These are phyloP conservation scores for Stephanodiscus minutulus DNA, from an alignment of 108 stramenopile genomes.

Conservation along the genomic window DNA sequence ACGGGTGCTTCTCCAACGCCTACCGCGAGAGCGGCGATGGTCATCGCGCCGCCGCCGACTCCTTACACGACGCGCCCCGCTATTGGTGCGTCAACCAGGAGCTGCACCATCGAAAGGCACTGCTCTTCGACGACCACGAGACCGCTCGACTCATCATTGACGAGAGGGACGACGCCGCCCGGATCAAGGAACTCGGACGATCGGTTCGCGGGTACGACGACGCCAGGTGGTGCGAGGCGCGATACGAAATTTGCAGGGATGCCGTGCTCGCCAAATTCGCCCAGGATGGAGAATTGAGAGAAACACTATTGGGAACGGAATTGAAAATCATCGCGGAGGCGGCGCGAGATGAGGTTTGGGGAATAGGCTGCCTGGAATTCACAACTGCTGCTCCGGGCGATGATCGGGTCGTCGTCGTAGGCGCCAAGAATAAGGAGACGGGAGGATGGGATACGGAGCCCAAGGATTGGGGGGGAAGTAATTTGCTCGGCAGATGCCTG, in stretches of 20 bases:
- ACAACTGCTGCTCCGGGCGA: constrained; percentile 3
- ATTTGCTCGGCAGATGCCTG: constrained; percentile 40
- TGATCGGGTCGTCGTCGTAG: constrained; percentile 4
- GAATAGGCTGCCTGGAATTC: constrained; percentile 32
- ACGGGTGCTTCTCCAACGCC: constrained; percentile 38
- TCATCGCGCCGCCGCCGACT: neutral
- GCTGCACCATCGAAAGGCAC: constrained; percentile 37
- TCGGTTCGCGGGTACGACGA: constrained; percentile 38
- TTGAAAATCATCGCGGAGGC: constrained; percentile 38
- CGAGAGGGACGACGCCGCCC: constrained; percentile 26
- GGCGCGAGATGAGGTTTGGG: constrained; percentile 38
- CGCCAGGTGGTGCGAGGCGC: constrained; percentile 27
- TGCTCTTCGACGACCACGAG: constrained; percentile 24
- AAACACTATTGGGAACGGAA: constrained; percentile 27
- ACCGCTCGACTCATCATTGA: constrained; percentile 23
- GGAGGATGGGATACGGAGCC: constrained; percentile 35
- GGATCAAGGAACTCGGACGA: constrained; percentile 32
- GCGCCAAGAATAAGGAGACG: constrained; percentile 36
- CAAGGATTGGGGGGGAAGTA: constrained; percentile 28
- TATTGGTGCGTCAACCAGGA: constrained; percentile 45
- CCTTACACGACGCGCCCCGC: neutral
- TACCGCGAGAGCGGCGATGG: constrained; percentile 20
- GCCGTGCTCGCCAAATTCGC: constrained; percentile 37
- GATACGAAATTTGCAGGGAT: constrained; percentile 36
- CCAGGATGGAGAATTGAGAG: constrained; percentile 22